Percentiles rank a stretch among this genome's conserved stretches.
Conservation (phyloP, 768 basidiomycete genomes). For the Floccularia luteovirens region DNA sequence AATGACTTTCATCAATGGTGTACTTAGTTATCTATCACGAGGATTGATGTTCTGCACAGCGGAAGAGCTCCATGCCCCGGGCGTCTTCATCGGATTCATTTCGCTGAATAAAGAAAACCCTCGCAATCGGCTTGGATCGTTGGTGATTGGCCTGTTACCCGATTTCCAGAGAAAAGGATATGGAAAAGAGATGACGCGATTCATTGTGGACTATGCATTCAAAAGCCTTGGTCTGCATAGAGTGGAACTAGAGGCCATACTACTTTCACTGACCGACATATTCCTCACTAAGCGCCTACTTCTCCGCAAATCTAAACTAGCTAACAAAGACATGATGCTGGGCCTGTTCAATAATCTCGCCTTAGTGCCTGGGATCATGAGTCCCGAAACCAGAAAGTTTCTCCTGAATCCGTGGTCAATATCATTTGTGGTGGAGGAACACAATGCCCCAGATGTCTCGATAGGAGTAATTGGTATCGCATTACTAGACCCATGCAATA, state of each 20-base stretch:
- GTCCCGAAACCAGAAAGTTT: no score
- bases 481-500: no score
- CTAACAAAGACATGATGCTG: neutral
- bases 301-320: neutral
- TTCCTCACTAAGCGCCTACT: neutral
- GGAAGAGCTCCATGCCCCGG: slow-evolving; percentile 5
- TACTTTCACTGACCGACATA: neutral
- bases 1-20: no score
- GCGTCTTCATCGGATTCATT: slow-evolving; percentile 8
- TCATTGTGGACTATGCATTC: slow-evolving; percentile 33
- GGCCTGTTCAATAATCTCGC: neutral
- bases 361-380: no score
- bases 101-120: slow-evolving; percentile 6
- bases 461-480: no score
- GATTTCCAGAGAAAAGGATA: slow-evolving; percentile 32
- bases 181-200: slow-evolving; percentile 30
- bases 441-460: no score
- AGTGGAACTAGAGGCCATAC: neutral
- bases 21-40: no score
- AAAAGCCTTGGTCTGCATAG: slow-evolving; percentile 25
- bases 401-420: no score
- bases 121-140: slow-evolving; percentile 10
- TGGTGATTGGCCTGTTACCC: slow-evolving; percentile 11
- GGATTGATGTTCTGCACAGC: slow-evolving; percentile 10
- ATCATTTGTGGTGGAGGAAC: no score